phyloP scores from a whole-genome alignment of 2,329 filamentous ascomycete genomes.

The Fusarium kyushuense region DNA sequence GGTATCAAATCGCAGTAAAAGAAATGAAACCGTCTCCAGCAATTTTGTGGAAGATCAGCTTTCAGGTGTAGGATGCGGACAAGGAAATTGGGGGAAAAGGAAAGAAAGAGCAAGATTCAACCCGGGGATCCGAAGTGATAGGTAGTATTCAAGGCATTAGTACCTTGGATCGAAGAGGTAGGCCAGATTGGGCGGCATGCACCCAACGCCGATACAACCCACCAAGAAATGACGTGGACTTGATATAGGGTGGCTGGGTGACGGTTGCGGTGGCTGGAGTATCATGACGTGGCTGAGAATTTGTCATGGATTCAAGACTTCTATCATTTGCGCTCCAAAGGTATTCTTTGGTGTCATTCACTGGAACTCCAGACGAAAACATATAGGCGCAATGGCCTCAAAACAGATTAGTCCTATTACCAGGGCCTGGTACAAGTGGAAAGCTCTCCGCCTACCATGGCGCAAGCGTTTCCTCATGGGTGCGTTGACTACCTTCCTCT shows the following conservation, averaged over 20 bases:
- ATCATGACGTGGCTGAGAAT: slow-evolving; percentile 23
- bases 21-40: slow-evolving; percentile 13
- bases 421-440: slow-evolving; percentile 71
- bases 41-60: slow-evolving; percentile 3
- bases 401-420: slow-evolving; percentile 54
- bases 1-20: slow-evolving; percentile 35
- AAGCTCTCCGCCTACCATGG: slow-evolving; percentile 72
- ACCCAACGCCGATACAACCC: slow-evolving; percentile 16
- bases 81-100: slow-evolving; percentile 9
- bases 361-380: slow-evolving; percentile 16
- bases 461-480: slow-evolving; percentile 72
- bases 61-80: slow-evolving; percentile 12
- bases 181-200: slow-evolving; percentile 35
- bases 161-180: slow-evolving; percentile 6
- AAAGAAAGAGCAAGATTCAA: slow-evolving; percentile 14
- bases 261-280: slow-evolving; percentile 34
- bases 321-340: slow-evolving; percentile 31
- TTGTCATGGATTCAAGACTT: slow-evolving; percentile 29
- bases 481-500: slow-evolving; percentile 50
- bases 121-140: slow-evolving; percentile 36
- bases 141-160: slow-evolving; percentile 26
- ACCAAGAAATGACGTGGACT: slow-evolving; percentile 47
- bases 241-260: slow-evolving; percentile 31
- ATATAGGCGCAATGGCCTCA: slow-evolving; percentile 49
- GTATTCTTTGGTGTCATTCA: slow-evolving; percentile 10